Conservation (phyloP, 768 basidiomycete species). For the Naganishia vishniacii region DNA sequence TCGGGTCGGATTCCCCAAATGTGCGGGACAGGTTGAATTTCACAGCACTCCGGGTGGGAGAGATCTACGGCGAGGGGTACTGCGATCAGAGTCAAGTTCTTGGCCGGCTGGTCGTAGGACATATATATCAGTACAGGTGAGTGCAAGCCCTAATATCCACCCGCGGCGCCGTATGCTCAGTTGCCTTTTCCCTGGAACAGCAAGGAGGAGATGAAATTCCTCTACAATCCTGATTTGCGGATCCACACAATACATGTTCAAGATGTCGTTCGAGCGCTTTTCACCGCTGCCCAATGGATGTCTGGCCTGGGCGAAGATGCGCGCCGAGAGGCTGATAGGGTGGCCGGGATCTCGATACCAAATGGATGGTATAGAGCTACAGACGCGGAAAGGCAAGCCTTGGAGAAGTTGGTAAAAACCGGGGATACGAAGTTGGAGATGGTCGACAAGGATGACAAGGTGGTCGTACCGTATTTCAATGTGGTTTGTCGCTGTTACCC, state of each 20-base stretch:
- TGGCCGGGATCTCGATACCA: slow-evolving; percentile 31
- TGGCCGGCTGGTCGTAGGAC: slow-evolving; percentile 40
- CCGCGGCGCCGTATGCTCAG: neutral
- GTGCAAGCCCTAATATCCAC: slow-evolving; percentile 4
- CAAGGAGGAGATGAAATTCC: slow-evolving; percentile 47
- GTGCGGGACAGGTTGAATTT: slow-evolving; percentile 32
- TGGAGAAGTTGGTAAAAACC: slow-evolving; percentile 26
- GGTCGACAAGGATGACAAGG: slow-evolving; percentile 32
- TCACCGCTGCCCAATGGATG: slow-evolving; percentile 28
- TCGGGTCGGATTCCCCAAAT: neutral
- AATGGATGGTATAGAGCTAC: slow-evolving; percentile 22
- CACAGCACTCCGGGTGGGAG: slow-evolving; percentile 38
- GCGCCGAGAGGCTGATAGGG: slow-evolving; percentile 1
- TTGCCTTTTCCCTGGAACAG: slow-evolving; percentile 18
- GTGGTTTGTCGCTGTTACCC: slow-evolving; percentile 31
- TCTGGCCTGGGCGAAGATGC: neutral
- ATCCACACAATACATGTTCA: slow-evolving; percentile 41
- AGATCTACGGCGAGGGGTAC: slow-evolving; percentile 41
- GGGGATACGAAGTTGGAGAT: slow-evolving; percentile 33
- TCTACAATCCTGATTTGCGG: slow-evolving; percentile 45
- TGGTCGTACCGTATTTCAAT: slow-evolving; percentile 42
- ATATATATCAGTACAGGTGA: slow-evolving; percentile 41
- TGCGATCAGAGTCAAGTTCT: slow-evolving; percentile 38
- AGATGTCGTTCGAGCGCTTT: slow-evolving; percentile 38
- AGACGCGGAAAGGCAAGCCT: slow-evolving; percentile 28